Conservation (phyloP, 495 filamentous ascomycete species). For the Tuber calosporum region DNA sequence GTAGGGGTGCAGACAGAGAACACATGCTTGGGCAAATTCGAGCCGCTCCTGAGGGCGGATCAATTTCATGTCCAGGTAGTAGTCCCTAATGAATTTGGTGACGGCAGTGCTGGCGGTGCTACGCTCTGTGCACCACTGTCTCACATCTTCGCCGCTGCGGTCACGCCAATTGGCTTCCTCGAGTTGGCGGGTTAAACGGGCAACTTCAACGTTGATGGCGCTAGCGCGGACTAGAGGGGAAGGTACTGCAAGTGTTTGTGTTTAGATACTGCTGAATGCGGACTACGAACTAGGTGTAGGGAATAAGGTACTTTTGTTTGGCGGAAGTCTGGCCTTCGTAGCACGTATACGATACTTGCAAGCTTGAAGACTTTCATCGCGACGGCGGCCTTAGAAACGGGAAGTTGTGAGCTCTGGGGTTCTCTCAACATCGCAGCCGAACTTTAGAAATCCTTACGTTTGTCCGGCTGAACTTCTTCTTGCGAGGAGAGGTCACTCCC, state of each 20-base stretch:
- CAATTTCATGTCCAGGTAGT: not conserved
- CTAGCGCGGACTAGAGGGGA: not conserved
- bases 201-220: not conserved
- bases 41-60: not conserved
- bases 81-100: not conserved
- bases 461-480: not conserved
- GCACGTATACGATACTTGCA: not conserved
- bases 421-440: rapidly evolving
- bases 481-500: not conserved
- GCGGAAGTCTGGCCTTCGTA: not conserved
- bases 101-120: not conserved
- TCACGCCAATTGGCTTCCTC: not conserved
- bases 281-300: rapidly evolving
- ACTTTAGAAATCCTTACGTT: not conserved
- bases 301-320: not conserved
- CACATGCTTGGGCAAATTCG: not conserved
- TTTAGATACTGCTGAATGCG: not conserved
- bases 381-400: not conserved
- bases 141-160: not conserved
- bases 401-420: not conserved
- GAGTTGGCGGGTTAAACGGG: not conserved
- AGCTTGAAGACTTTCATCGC: not conserved
- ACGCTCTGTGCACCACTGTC: not conserved
- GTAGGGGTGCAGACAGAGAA: not conserved
- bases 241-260: not conserved